Evolutionary conservation across 2,329 filamentous ascomycete genomes (phyloP).

Genomic region (Aspergillus puulaauensis): DNA sequence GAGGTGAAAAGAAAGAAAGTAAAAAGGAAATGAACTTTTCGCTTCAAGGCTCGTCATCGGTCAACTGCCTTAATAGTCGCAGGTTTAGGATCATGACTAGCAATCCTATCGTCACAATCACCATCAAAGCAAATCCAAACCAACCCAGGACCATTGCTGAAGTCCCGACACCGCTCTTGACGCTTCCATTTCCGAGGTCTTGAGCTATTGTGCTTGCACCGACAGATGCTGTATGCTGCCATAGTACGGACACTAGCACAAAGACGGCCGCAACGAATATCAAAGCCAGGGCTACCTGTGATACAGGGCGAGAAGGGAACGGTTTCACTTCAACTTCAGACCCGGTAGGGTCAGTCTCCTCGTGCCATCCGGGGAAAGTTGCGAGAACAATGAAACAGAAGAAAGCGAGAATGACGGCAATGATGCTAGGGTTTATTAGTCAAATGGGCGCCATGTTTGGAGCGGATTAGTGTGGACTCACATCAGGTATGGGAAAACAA

Average conservation of each 20-base stretch:
- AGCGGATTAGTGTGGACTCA: constrained; percentile 50
- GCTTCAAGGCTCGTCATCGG: constrained; percentile 35
- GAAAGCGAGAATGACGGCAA: constrained; percentile 96
- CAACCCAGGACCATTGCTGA: constrained; percentile 96
- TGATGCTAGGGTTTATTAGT: constrained; percentile 63
- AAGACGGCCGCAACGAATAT: constrained; percentile 74
- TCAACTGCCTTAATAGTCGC: constrained; percentile 66
- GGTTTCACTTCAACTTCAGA: constrained; percentile 89
- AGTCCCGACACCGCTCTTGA: constrained; percentile 84
- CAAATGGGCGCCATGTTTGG: neutral
- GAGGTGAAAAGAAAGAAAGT: constrained; percentile 7
- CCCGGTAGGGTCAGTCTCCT: constrained; percentile 77
- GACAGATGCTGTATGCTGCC: constrained; percentile 86
- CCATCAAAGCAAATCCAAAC: constrained; percentile 92
- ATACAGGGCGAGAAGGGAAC: constrained; percentile 88
- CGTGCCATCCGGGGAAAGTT: constrained; percentile 97
- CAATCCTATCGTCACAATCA: constrained; percentile 91
- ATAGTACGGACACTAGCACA: constrained; percentile 62
- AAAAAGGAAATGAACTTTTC: neutral
- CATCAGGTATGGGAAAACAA: constrained; percentile 97
- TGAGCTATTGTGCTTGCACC: constrained; percentile 91
- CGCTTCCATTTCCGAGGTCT: constrained; percentile 86
- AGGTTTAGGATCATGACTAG: constrained; percentile 97
- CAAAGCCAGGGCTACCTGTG: constrained; percentile 86
- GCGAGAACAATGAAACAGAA: constrained; percentile 91